phyloP scores from a whole-genome alignment of 352 stramenopile species.

The Globisporangium uncinulatum region DNA sequence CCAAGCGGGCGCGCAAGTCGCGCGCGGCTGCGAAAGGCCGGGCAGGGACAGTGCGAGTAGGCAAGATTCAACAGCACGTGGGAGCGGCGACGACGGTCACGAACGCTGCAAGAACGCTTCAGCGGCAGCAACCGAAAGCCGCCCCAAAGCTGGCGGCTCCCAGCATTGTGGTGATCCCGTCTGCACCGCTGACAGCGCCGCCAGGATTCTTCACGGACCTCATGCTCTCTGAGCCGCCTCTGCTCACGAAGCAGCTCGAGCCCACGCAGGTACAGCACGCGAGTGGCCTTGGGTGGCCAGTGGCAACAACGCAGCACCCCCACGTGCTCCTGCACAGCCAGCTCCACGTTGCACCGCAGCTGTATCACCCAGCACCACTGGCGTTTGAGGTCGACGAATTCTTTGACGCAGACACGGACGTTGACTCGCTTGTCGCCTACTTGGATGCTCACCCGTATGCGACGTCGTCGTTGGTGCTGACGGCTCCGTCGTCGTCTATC shows the following conservation, averaged over 20 bases:
- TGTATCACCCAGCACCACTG: neutral
- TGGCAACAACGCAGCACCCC: neutral
- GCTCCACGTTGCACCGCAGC: neutral
- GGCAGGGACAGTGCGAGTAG: neutral
- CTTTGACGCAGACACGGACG: conserved; percentile 2
- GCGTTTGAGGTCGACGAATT: conserved; percentile 2
- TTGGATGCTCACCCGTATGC: conserved; percentile 7
- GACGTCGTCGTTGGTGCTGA: neutral
- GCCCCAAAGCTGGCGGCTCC: neutral
- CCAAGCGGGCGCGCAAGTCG: conserved; percentile 10
- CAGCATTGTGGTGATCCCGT: neutral
- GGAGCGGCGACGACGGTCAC: neutral
- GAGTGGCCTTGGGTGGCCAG: neutral
- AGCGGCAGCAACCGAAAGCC: neutral
- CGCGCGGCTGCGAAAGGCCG: conserved; percentile 2
- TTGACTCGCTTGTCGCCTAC: conserved; percentile 7
- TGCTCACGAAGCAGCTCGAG: conserved; percentile 3
- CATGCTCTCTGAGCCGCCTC: conserved; percentile 7
- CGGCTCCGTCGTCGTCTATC: neutral
- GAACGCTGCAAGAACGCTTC: neutral
- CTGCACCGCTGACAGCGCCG: neutral
- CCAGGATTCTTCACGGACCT: conserved; percentile 15
- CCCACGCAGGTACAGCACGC: neutral
- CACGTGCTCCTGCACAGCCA: neutral
- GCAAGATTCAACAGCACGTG: neutral